Percentiles rank a stretch among this genome's conserved stretches.
Evolutionary conservation across 306 rosid species (phyloP).

Genomic region (Carpinus viminea): DNA sequence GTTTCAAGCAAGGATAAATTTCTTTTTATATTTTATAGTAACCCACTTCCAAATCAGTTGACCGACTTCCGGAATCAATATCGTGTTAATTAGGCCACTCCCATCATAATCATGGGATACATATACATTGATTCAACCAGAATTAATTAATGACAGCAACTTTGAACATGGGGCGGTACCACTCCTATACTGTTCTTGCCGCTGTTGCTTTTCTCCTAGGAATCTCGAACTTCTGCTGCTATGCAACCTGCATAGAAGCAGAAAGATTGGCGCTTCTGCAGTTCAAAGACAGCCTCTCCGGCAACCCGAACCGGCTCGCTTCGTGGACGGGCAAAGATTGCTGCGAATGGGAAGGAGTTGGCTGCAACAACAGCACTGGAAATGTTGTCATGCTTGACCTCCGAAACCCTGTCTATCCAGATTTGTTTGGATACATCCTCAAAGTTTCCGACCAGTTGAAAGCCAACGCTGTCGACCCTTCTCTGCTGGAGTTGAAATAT

Average conservation of each 20-base stretch:
- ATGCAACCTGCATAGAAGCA: constrained; percentile 16
- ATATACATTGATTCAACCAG: not conserved
- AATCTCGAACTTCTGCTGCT: not conserved
- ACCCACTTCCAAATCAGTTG: too few relatives aligned
- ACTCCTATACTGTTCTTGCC: not conserved
- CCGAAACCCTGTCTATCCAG: constrained; percentile 1
- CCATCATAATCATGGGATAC: not conserved
- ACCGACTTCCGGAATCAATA: too few relatives aligned
- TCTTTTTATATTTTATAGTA: too few relatives aligned
- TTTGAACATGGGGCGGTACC: not conserved
- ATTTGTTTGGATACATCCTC: constrained; percentile 9
- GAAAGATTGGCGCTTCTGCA: constrained; percentile 18
- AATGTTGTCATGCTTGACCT: constrained; percentile 19
- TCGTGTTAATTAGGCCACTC: not conserved
- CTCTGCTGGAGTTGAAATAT: constrained; percentile 13
- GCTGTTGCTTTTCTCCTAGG: not conserved
- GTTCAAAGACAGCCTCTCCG: constrained; percentile 7
- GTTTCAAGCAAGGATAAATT: too few relatives aligned
- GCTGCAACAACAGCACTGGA: constrained; percentile 10
- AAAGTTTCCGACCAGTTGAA: constrained; percentile 4
- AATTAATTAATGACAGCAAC: not conserved
- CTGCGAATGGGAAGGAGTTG: constrained; percentile 18
- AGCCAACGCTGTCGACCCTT: not conserved
- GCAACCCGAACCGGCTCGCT: not conserved
- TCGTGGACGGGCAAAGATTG: constrained; percentile 26